phyloP scores from a whole-genome alignment of 2,329 filamentous ascomycete genomes.

The Hymenoscyphus occultus region DNA sequence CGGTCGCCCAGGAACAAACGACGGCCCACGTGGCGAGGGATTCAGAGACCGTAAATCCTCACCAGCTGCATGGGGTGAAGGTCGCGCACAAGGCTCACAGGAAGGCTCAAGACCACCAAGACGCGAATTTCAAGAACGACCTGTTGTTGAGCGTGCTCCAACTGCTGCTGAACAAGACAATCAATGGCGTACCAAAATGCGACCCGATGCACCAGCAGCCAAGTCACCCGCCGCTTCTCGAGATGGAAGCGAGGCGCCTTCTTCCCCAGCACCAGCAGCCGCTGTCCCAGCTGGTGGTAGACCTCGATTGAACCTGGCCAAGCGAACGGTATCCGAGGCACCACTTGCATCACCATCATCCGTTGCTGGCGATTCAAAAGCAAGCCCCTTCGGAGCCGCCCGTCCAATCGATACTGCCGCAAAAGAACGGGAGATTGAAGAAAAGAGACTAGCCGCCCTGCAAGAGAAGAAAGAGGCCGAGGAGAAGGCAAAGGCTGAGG shows the following conservation, averaged over 20 bases:
- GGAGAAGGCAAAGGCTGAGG: slow-evolving; percentile 55
- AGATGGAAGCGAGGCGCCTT: slow-evolving; percentile 72
- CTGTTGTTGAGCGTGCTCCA: slow-evolving; percentile 64
- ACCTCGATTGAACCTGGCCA: slow-evolving; percentile 82
- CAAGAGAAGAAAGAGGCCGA: slow-evolving; percentile 77
- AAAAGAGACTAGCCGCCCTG: slow-evolving; percentile 72
- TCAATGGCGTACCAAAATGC: slow-evolving; percentile 91
- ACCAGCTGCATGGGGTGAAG: slow-evolving; percentile 74
- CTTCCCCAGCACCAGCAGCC: slow-evolving; percentile 58
- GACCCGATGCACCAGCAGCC: slow-evolving; percentile 59
- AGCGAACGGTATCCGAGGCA: slow-evolving; percentile 83
- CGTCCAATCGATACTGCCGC: slow-evolving; percentile 90
- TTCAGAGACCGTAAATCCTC: slow-evolving; percentile 64
- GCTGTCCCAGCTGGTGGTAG: slow-evolving; percentile 60
- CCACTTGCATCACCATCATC: slow-evolving; percentile 49
- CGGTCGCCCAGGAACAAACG: slow-evolving; percentile 56
- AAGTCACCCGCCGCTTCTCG: slow-evolving; percentile 66
- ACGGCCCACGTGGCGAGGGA: slow-evolving; percentile 57
- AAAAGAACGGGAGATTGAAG: slow-evolving; percentile 84
- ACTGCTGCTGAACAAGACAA: slow-evolving; percentile 91
- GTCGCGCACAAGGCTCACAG: slow-evolving; percentile 53
- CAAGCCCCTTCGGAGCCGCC: slow-evolving; percentile 90
- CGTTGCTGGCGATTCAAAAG: slow-evolving; percentile 66
- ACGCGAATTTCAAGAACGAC: slow-evolving; percentile 70
- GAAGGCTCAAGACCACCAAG: slow-evolving; percentile 78